These are phyloP conservation scores for Ustulina deusta DNA, from an alignment of 2,329 filamentous ascomycete genomes.

Conservation along the genomic window DNA sequence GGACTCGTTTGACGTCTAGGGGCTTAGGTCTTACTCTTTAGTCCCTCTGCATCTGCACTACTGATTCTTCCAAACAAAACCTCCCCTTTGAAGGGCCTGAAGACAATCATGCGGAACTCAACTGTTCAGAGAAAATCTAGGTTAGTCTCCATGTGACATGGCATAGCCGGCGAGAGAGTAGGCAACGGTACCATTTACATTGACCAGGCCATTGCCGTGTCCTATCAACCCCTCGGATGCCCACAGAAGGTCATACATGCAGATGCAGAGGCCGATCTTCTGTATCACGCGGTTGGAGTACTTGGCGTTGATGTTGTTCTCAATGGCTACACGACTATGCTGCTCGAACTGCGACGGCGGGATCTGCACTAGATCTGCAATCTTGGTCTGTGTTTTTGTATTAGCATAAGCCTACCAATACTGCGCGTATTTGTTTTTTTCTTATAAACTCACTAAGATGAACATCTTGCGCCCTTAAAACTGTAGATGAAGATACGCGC, in stretches of 20 bases:
- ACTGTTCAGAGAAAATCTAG: slow-evolving; percentile 62
- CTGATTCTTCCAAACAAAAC: slow-evolving; percentile 88
- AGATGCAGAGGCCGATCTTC: slow-evolving; percentile 92
- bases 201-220: slow-evolving; percentile 90
- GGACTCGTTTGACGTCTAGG: not conserved
- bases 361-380: slow-evolving; percentile 95
- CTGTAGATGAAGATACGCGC: slow-evolving; percentile 4
- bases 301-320: slow-evolving; percentile 97
- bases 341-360: slow-evolving; percentile 88
- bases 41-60: slow-evolving; percentile 76
- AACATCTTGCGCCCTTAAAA: slow-evolving; percentile 34
- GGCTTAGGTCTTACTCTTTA: slow-evolving; percentile 66
- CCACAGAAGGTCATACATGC: slow-evolving; percentile 89
- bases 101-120: slow-evolving; percentile 92
- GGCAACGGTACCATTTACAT: slow-evolving; percentile 80
- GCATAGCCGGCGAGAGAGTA: not conserved
- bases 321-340: slow-evolving; percentile 83
- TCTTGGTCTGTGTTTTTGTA: slow-evolving; percentile 72
- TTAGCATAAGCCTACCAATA: slow-evolving; percentile 8
- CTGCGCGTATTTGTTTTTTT: not conserved
- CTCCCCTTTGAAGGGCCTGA: slow-evolving; percentile 95
- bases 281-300: slow-evolving; percentile 94
- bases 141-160: slow-evolving; percentile 2
- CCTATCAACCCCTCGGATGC: slow-evolving; percentile 94
- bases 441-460: slow-evolving; percentile 37